These are phyloP conservation scores for Paramyrothecium sp. DNA, from an alignment of 2,329 filamentous ascomycete species.

Conservation along the genomic window DNA sequence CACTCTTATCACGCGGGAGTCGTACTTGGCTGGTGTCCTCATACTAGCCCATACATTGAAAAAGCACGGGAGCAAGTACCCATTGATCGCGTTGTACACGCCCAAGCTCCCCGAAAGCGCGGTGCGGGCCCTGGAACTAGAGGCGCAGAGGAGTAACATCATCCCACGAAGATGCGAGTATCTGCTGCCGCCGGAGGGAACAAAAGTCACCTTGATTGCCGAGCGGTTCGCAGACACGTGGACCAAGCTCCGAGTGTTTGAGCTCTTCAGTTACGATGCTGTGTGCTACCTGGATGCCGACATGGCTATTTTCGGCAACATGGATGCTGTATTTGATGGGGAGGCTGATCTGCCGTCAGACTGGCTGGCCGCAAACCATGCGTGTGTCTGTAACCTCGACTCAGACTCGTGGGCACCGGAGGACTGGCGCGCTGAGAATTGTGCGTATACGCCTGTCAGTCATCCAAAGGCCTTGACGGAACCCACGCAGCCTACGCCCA, in stretches of 20 bases:
- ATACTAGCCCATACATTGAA: conserved; percentile 16
- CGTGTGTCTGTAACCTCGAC: conserved; percentile 19
- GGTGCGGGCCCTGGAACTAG: conserved; percentile 7
- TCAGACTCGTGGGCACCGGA: conserved; percentile 15
- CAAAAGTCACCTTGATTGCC: conserved; percentile 15
- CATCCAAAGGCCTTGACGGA: conserved; percentile 10
- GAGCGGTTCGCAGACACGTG: conserved; percentile 17
- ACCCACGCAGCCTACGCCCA: conserved; percentile 7
- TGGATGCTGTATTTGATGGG: conserved; percentile 13
- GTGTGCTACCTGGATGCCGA: conserved; percentile 18
- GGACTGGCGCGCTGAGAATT: conserved; percentile 15
- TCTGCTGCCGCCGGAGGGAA: conserved; percentile 10
- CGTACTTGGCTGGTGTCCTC: conserved; percentile 17
- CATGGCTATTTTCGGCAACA: conserved; percentile 16
- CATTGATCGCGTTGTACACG: conserved; percentile 15
- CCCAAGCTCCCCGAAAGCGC: conserved; percentile 9
- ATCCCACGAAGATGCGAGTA: conserved; percentile 9
- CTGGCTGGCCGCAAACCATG: conserved; percentile 18
- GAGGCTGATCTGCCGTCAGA: conserved; percentile 12
- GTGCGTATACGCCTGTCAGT: conserved; percentile 15
- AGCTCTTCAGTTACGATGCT: conserved; percentile 15
- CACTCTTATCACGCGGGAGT: conserved; percentile 18
- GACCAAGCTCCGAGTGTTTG: conserved; percentile 17
- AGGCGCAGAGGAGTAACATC: conserved; percentile 13
- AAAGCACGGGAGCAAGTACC: conserved; percentile 9